phyloP scores from a whole-genome alignment of 371 early-diverging fungal species.

The Vavraia culicis region DNA sequence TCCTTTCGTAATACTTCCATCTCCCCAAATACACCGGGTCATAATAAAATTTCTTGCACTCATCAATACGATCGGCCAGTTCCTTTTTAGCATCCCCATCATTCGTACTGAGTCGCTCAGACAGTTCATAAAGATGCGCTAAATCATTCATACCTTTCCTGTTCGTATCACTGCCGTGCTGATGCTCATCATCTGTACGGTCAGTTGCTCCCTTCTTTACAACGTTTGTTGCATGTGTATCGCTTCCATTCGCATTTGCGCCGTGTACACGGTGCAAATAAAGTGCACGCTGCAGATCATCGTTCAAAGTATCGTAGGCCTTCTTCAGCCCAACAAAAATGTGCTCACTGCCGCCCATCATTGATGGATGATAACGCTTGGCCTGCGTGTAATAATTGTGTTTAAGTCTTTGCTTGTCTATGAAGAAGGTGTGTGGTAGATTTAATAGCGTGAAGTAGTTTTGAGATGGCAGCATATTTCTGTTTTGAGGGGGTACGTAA shows the following conservation, averaged over 20 bases:
- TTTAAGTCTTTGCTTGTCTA: conserved; percentile 28
- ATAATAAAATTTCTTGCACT: conserved; percentile 25
- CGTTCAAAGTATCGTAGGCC: conserved; percentile 29
- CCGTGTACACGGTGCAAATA: no score
- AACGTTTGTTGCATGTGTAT: not conserved
- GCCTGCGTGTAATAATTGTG: conserved; percentile 13
- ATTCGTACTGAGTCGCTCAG: no score
- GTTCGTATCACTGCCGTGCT: not conserved
- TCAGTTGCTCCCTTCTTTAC: conserved; percentile 12
- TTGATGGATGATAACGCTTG: conserved; percentile 27
- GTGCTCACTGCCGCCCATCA: not conserved
- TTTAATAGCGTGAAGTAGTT: conserved; percentile 16
- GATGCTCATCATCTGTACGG: conserved; percentile 26
- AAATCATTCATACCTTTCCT: not conserved
- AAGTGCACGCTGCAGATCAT: conserved; percentile 33
- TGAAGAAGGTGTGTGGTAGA: conserved; percentile 10
- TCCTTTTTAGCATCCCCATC: conserved; percentile 4
- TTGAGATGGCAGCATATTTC: conserved; percentile 2
- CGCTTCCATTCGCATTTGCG: no score
- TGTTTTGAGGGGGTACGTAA: not conserved
- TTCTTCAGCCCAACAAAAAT: conserved; percentile 10
- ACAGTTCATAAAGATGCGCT: no score
- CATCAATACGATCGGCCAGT: conserved; percentile 13
- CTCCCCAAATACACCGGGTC: conserved; percentile 11
- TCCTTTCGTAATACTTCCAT: conserved; percentile 33